Evolutionary conservation across 176 grass and related monocot species (phyloP), one percentile per base, ranked within the genome.

Genomic region (Leersia perrieri): DNA sequence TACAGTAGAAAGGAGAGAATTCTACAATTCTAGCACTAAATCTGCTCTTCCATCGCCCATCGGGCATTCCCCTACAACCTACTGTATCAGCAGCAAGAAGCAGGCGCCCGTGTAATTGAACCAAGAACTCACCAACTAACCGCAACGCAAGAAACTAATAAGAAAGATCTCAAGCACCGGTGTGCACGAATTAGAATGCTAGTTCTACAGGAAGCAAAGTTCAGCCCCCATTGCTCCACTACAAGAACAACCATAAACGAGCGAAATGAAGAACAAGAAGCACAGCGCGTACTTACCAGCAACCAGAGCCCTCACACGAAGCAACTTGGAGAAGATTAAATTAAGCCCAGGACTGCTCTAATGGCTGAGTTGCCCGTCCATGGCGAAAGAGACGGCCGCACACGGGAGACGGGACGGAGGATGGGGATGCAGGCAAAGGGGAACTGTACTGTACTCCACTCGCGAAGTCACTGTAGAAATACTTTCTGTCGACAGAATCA

Each of bases 41-140:
- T 45, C 0, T 26, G 30, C 76, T 67, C 42, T 11, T 9, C 41
- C 20, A 31, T 22, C 53, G 41, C 5, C 41, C 20, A 31, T 22
- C 53, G 41, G 63, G 26, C 36, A 78, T 67, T 79, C 45, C 63
- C 65, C 77, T 14, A 5, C 49, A 67, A 79, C 32, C 8, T 35
- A 33, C 3, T 12, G 23, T 30, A 35, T 51, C 9, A 53, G 13
- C 29, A 53, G 32, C 18, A 47, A 47, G 31, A 47, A 20, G 13
- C 13, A 45, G 13, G 42, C 42, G 42, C 42, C 42, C 42, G 42
- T 16, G 13, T 45, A 45, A 16, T 0, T 16, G 15, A 16, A 57
- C 51, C 51, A 44, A 32, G 30, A 49, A 63, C 61, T 42, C 30
- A 25, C 28, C 2, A 16, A 15, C 40, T 28, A 26, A 26, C 22